Evolutionary conservation across 2,329 filamentous ascomycete species (phyloP), one percentile per base, ranked within the genome.

Genomic region (Stachybotrys chlorohalonatus): DNA sequence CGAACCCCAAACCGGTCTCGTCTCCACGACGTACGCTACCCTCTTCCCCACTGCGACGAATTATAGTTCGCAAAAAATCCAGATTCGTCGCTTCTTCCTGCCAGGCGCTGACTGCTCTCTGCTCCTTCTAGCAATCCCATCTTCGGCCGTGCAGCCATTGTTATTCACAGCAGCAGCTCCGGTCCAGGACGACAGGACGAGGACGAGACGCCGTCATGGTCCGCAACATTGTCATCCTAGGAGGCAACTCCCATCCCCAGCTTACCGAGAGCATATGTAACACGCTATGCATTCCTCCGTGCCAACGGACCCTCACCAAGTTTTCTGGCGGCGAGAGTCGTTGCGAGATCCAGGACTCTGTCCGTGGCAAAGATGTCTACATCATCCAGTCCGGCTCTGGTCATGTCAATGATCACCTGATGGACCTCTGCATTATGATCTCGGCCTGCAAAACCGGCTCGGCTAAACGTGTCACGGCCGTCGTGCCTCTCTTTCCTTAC

Each of bases 361-460:
- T 99, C 52, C 88, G 94, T 64, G 94, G 90, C 63, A 99, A 99
- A 72, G 94, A 99, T 83, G 94, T 96, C 70, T 99, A 95, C 76
- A 96, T 97, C 69, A 90, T 99, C 66, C 93, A 97, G 73, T 94
- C 90, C 47, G 91, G 90, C 63, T 90, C 90, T 63, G 91, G 90
- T 59, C 89, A 88, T 65, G 90, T 96, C 74, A 99, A 99, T 70
- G 94, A 99, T 74, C 86, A 95, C 74, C 84, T 99, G 60, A 88
- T 99, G 76, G 94, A 99, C 69, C 85, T 97, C 52, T 89, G 95
- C 71, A 96, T 97, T 75, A 96, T 94, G 75, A 93, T 97, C 64
- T 95, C 90, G n/a, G 94, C 94, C 58, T 97, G 94, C 83, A 95
- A 96, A 75, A 85, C 89, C 11, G 91, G 91, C 63, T 96, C 92